These are phyloP conservation scores for Mortierella sp. DNA, from an alignment of 371 early-diverging fungal genomes.

Conservation along the genomic window DNA sequence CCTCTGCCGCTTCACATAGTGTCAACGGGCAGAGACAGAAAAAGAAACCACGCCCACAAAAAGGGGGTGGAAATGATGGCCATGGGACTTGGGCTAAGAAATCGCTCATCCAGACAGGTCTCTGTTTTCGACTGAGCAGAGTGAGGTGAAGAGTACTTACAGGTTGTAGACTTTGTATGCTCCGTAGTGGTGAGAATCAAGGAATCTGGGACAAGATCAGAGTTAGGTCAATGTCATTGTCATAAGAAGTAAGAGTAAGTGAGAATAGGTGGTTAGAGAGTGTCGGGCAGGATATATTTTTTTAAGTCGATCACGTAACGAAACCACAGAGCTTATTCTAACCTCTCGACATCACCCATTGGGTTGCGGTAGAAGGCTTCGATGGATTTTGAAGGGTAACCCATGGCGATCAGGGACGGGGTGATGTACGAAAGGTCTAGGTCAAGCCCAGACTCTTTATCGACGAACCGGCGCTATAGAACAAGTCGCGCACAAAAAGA, in stretches of 20 bases:
- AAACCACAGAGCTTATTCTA: conserved; percentile 10
- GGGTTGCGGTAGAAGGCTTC: conserved; percentile 76
- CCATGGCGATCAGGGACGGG: conserved; percentile 74
- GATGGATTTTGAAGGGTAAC: conserved; percentile 69
- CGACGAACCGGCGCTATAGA: conserved; percentile 57
- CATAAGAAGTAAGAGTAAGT: neutral
- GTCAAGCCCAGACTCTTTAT: conserved; percentile 59
- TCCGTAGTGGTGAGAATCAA: conserved; percentile 63
- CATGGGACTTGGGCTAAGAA: too few relatives aligned
- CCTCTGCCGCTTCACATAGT: too few relatives aligned
- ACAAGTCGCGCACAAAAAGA: too few relatives aligned
- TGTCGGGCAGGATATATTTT: neutral
- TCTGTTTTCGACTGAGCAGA: neutral
- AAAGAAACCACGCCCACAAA: neutral
- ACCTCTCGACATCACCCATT: conserved; percentile 68
- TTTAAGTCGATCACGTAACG: neutral
- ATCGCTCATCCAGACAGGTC: neutral
- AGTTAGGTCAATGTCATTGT: too few relatives aligned
- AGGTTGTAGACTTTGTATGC: conserved; percentile 79
- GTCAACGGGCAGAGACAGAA: neutral
- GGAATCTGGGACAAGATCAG: conserved; percentile 56
- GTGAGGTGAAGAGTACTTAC: conserved; percentile 46
- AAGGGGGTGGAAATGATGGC: too few relatives aligned
- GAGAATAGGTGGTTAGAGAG: neutral
- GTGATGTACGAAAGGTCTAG: conserved; percentile 79